Base-by-base conservation (phyloP, 176 grass and related monocot species). In the Aegilops longissima region DNA sequence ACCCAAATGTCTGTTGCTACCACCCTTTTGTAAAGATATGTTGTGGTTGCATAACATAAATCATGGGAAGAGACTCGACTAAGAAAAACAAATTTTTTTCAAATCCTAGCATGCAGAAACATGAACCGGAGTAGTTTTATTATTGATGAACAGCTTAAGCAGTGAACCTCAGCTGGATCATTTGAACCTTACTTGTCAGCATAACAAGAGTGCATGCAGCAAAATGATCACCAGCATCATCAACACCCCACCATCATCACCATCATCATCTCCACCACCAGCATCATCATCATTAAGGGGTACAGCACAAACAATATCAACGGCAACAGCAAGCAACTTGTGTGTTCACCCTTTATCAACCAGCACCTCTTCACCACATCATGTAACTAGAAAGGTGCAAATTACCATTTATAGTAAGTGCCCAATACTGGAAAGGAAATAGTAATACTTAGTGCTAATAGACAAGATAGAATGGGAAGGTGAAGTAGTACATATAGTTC, bases 341-440 rank as follows among this genome's bases (percentile, higher is more conserved):
- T 56, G 81, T 83, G 83, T 79, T 89, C 79, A 83, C 76, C 88
- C 85, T 78, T 84, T 85, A 91, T 93, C 82, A 90, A 75, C 86
- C 85, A 84, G 80, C 90, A 88, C 72, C 90, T 80, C 86, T 68
- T 83, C 89, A 84, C 74, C 83, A 77, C 94, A 92, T 56, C 85
- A 92, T 89, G 84, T 85, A 94, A 89, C 89, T 91, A 92, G 90
- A 93, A 92, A 88, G 77, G 88, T 85, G 79, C 88, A 93, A 76
- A 73, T 85, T 73, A 83, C 79, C 73, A 89, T 85, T 67, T 80
- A 79, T 75, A 86, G 73, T 89, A 83, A 88, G 83, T 79, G 83
- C 30, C 9, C 18, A 85, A 31, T 69, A 81, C 85, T 69, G 78
- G 68, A 52, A 84, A 82, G 27, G 39, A 24, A 61, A 78, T 70